Base-by-base conservation (phyloP, 176 grass and related monocot species). In the Saccharum officinarum region DNA sequence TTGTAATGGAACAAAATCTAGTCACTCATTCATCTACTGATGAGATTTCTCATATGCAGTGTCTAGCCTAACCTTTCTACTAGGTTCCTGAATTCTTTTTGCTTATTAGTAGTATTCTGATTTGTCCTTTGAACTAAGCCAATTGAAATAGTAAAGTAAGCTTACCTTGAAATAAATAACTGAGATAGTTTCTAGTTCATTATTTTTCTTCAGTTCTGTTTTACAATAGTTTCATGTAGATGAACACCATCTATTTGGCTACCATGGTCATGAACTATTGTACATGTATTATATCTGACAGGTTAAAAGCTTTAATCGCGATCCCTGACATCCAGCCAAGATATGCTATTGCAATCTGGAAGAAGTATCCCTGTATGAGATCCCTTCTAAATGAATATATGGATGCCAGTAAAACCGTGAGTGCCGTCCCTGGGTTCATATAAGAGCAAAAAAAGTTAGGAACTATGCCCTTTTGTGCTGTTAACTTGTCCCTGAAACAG, bases 221-320 rank as follows among this genome's bases (percentile, higher is more conserved):
- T 18, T 33, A 45, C 26, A 14, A 42, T 44, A n/a, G 49, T 81
- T 67, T 45, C 13, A n/a, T 30, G 1, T 82, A 41, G 34, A 41
- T 82, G 67, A 4, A 30, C 0, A 4, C 25, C 23, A 37, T 84
- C 31, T 39, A 49, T 66, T 41, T 74, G 17, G 17, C 2, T 9
- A 4, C 10, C 7, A 6, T 83, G 38, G 3, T 36, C 4, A 52
- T 83, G 34, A 84, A 34, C 54, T n/a, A 15, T 47, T 2, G 0
- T 38, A 42, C 11, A 45, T 74, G 14, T 72, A 63, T 54, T 55
- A 18, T 28, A 13, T 13, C 0, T 80, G 40, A 30, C 85, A 99
- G 93, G 97, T 89, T 99, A 30, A 99, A 96, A 79, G 85, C 93
- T 60, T 85, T 99, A 46, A 84, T 99, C 82, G 89, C 93, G 7